phyloP scores from a whole-genome alignment of 108 stramenopile species.

The Cyclotella distinguenda region DNA sequence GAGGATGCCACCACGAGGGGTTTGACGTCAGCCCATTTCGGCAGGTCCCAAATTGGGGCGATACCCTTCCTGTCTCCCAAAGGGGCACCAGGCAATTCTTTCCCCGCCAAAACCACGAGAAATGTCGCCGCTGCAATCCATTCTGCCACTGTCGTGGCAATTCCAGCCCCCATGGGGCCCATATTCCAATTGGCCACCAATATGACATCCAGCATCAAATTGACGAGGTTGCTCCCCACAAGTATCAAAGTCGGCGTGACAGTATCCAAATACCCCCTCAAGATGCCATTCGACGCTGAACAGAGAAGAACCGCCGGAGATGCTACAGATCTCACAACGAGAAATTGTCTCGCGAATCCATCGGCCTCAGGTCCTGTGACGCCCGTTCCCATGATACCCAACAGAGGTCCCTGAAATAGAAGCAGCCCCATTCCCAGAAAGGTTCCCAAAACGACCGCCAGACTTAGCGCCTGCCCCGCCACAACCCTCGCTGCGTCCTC shows the following conservation, averaged over 20 bases:
- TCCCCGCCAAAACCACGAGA: slow-evolving; percentile 64
- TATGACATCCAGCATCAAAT: slow-evolving; percentile 69
- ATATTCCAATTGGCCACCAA: slow-evolving; percentile 58
- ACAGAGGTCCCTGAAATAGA: slow-evolving; percentile 47
- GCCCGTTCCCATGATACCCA: slow-evolving; percentile 72
- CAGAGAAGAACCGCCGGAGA: slow-evolving; percentile 80
- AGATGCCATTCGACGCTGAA: slow-evolving; percentile 77
- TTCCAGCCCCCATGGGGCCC: slow-evolving; percentile 80
- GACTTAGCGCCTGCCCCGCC: slow-evolving; percentile 79
- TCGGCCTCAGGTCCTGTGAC: slow-evolving; percentile 63
- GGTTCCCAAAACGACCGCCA: slow-evolving; percentile 60
- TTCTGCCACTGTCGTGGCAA: slow-evolving; percentile 85
- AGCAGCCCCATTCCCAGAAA: slow-evolving; percentile 44
- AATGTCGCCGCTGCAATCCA: slow-evolving; percentile 78
- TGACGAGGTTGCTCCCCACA: slow-evolving; percentile 68
- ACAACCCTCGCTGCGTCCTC: slow-evolving; percentile 59
- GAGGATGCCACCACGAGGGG: slow-evolving; percentile 80
- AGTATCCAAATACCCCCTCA: slow-evolving; percentile 86
- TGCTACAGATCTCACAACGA: slow-evolving; percentile 64
- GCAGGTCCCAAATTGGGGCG: slow-evolving; percentile 60
- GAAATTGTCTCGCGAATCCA: slow-evolving; percentile 65
- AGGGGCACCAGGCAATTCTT: slow-evolving; percentile 49
- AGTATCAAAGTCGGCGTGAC: slow-evolving; percentile 74
- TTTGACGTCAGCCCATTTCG: slow-evolving; percentile 65
- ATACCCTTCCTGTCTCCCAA: slow-evolving; percentile 9